These are phyloP conservation scores for Leccinum aurantiacum DNA, from an alignment of 768 basidiomycete species.

Conservation along the genomic window DNA sequence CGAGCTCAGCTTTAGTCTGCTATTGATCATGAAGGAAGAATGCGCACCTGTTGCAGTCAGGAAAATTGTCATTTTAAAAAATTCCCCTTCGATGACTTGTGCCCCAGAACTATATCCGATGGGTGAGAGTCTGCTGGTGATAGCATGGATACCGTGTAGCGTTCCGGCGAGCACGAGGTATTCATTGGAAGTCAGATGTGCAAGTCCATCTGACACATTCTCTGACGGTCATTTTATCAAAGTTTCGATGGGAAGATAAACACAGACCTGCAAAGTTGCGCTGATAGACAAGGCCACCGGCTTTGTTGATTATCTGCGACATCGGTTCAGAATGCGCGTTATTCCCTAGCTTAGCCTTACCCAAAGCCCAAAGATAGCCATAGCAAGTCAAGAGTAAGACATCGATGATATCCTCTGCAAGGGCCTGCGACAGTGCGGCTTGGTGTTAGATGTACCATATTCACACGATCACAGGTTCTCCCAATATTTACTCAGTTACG, in stretches of 20 bases:
- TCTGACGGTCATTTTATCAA: constrained; percentile 1
- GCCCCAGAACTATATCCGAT: constrained; percentile 80
- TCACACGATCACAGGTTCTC: constrained; percentile 14
- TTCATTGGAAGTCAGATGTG: constrained; percentile 88
- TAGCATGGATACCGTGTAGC: constrained; percentile 97
- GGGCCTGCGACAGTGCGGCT: background rate
- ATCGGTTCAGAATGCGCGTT: constrained; percentile 2
- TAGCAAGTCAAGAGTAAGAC: constrained; percentile 28
- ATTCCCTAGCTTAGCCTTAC: constrained; percentile 40
- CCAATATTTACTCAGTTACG: background rate
- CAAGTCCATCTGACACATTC: constrained; percentile 72
- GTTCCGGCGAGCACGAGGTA: constrained; percentile 95
- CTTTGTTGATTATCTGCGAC: constrained; percentile 91
- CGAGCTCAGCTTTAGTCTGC: background rate
- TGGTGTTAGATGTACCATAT: background rate
- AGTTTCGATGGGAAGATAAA: background rate
- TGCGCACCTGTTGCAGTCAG: constrained; percentile 82
- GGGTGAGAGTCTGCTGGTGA: constrained; percentile 88
- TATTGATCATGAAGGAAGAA: background rate
- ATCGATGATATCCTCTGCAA: background rate
- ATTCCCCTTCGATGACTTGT: constrained; percentile 94
- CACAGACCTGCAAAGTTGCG: constrained; percentile 81
- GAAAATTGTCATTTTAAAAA: constrained; percentile 90
- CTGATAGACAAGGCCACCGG: constrained; percentile 94
- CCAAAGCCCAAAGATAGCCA: constrained; percentile 85